A percentile compares a stretch with the other conserved stretches of the same genome.
Evolutionary conservation across 495 filamentous ascomycete genomes (phyloP).

Genomic region (Daldinia caldariorum): DNA sequence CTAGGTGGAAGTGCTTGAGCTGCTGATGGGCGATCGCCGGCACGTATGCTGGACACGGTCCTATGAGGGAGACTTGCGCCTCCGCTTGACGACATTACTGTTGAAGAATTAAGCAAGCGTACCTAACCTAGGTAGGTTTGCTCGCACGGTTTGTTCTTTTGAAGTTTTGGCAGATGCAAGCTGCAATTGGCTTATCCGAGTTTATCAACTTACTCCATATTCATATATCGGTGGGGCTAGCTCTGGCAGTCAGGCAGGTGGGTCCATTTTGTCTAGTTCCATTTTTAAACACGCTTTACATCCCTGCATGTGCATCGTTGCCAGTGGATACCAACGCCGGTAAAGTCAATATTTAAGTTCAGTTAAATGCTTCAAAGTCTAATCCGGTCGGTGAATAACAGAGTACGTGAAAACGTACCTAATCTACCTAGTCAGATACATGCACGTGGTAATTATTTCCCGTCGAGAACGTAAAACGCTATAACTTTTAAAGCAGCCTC

Average conservation of each 20-base stretch:
- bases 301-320: conserved; percentile 25
- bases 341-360: conserved; percentile 38
- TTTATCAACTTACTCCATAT: background rate
- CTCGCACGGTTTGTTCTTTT: conserved; percentile 11
- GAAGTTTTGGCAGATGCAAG: conserved; percentile 1
- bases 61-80: conserved; percentile 56
- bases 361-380: background rate
- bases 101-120: conserved; percentile 6
- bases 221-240: conserved; percentile 6
- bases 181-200: background rate
- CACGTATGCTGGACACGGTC: conserved; percentile 62
- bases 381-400: conserved; percentile 4
- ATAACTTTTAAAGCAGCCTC: background rate
- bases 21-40: conserved; percentile 48
- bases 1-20: conserved; percentile 44
- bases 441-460: background rate
- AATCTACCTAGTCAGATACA: background rate
- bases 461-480: background rate
- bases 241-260: too few species aligned
- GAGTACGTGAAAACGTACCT: background rate
- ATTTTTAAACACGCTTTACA: background rate
- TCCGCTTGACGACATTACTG: conserved; percentile 47
- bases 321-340: conserved; percentile 34
- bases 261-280: background rate
- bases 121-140: background rate